Conservation (phyloP, 2,329 filamentous ascomycete genomes). For the Sporothrix humicola region DNA sequence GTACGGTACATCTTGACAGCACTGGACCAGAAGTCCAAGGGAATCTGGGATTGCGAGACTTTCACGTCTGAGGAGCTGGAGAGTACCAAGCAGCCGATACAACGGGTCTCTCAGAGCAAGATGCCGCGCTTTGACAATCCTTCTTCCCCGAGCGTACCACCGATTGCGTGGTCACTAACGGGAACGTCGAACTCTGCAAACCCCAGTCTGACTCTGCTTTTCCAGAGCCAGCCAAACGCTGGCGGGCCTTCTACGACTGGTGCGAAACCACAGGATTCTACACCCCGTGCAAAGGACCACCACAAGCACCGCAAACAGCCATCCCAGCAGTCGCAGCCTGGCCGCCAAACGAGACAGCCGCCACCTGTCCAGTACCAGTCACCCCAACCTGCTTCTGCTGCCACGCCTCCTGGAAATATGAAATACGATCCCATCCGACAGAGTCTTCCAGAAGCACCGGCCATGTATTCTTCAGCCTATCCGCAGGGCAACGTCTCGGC, state of each 20-base stretch:
- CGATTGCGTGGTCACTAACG: constrained; percentile 84
- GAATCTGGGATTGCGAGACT: constrained; percentile 77
- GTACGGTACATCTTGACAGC: constrained; percentile 86
- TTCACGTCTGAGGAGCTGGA: constrained; percentile 77
- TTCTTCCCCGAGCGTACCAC: constrained; percentile 57
- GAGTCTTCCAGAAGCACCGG: constrained; percentile 56
- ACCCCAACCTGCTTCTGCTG: constrained; percentile 46
- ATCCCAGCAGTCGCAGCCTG: constrained; percentile 26
- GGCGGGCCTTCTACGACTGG: neutral
- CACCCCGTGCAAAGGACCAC: neutral
- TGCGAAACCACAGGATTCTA: neutral
- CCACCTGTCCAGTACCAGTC: constrained; percentile 36
- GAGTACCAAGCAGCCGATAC: constrained; percentile 63
- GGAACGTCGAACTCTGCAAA: constrained; percentile 85
- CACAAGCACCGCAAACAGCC: constrained; percentile 23
- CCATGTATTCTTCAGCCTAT: constrained; percentile 57
- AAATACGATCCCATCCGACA: constrained; percentile 65
- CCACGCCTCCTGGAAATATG: constrained; percentile 63
- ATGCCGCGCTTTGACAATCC: constrained; percentile 55
- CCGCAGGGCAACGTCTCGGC: constrained; percentile 57
- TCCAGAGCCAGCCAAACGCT: constrained; percentile 59
- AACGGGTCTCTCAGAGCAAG: constrained; percentile 50
- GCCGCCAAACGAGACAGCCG: constrained; percentile 13
- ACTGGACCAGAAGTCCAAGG: constrained; percentile 84
- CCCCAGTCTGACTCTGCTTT: constrained; percentile 81